Conservation (phyloP, 2,329 filamentous ascomycete species). For the Pyrenophora teres region DNA sequence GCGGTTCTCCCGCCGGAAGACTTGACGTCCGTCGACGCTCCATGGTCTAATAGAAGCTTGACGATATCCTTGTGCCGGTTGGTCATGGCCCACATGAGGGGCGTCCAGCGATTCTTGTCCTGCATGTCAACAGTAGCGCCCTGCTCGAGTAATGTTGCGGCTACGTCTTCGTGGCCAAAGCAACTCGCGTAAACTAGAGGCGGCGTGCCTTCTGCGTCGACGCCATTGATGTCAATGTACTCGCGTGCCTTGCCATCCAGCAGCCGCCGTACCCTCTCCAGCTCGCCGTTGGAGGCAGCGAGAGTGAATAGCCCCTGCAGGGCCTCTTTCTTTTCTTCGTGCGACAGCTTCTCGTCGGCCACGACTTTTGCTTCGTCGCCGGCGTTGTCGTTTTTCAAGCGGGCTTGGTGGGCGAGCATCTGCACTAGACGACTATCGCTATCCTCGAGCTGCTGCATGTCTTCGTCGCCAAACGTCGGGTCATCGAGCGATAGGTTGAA, state of each 20-base stretch:
- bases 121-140: conserved; percentile 90
- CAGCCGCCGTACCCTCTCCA: conserved; percentile 76
- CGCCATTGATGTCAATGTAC: conserved; percentile 82
- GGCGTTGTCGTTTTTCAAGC: conserved; percentile 72
- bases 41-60: conserved; percentile 88
- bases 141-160: conserved; percentile 79
- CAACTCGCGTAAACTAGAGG: conserved; percentile 97
- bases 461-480: conserved; percentile 71
- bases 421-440: conserved; percentile 89
- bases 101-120: conserved; percentile 95
- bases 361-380: conserved; percentile 79
- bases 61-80: conserved; percentile 96
- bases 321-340: conserved; percentile 76
- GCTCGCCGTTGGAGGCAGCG: conserved; percentile 95
- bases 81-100: conserved; percentile 99
- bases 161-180: conserved; percentile 92
- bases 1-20: conserved; percentile 92
- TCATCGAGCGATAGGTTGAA: conserved; percentile 88
- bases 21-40: conserved; percentile 93
- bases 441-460: conserved; percentile 64
- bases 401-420: conserved; percentile 94
- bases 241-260: conserved; percentile 73
- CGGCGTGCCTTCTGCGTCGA: conserved; percentile 94
- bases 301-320: conserved; percentile 90
- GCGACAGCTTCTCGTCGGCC: conserved; percentile 72